Conservation (phyloP, 2,329 filamentous ascomycete genomes). For the Sporothrix inflata region DNA sequence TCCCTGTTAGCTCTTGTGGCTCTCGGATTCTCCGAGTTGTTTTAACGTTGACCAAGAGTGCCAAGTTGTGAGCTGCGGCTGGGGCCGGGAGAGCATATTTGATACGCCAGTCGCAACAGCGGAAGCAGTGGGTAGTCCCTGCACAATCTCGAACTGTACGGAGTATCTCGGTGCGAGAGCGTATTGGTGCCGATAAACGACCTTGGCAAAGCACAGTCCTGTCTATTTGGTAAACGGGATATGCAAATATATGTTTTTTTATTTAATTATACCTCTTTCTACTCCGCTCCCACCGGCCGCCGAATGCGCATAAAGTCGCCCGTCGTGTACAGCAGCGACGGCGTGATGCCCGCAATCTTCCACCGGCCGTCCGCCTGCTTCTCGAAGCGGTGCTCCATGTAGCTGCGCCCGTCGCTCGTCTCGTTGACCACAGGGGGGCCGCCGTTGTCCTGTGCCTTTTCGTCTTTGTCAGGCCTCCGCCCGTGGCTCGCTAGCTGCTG, state of each 20-base stretch:
- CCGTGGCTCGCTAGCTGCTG: not conserved
- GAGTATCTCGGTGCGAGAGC: too few relatives aligned
- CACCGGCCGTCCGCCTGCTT: constrained; percentile 1
- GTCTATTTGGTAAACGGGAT: not conserved
- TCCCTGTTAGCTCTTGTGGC: not conserved
- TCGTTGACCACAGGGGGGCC: not conserved
- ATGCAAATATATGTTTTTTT: too few relatives aligned
- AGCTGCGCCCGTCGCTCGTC: constrained; percentile 11
- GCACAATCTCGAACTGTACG: too few relatives aligned
- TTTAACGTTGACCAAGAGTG: too few relatives aligned
- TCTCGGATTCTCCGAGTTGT: not conserved
- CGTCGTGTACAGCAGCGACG: constrained; percentile 6
- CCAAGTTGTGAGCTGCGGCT: too few relatives aligned
- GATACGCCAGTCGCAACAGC: not conserved
- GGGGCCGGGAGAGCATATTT: not conserved
- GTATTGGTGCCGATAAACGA: not conserved
- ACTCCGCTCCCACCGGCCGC: not conserved
- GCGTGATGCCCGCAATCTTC: constrained; percentile 17
- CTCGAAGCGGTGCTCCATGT: constrained; percentile 4
- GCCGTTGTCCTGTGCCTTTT: not conserved
- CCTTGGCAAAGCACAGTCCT: not conserved
- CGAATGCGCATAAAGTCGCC: constrained; percentile 16
- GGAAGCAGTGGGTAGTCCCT: too few relatives aligned
- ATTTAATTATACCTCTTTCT: too few relatives aligned
- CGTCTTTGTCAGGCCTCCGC: not conserved